These are phyloP conservation scores for Microdochium nivale DNA, from an alignment of 2,329 filamentous ascomycete genomes.

Conservation along the genomic window DNA sequence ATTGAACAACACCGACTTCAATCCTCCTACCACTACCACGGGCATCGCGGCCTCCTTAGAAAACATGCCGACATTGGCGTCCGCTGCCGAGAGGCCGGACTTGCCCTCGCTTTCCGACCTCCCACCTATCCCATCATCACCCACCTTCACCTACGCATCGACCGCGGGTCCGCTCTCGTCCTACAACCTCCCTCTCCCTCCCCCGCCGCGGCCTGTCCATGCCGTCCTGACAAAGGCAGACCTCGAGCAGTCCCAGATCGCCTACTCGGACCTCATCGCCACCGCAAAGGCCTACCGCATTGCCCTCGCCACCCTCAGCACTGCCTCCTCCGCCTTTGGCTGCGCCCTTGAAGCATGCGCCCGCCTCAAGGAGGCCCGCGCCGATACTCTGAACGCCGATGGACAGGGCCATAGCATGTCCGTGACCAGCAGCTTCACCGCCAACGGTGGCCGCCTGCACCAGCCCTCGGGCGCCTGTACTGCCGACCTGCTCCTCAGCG, in stretches of 20 bases:
- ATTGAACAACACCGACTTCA: too few relatives aligned
- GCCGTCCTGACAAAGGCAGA: constrained; percentile 55
- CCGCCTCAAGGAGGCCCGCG: constrained; percentile 58
- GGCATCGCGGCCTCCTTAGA: too few relatives aligned
- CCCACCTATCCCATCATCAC: constrained; percentile 53
- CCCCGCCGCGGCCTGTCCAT: constrained; percentile 47
- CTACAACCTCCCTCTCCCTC: constrained; percentile 52
- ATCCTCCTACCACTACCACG: too few relatives aligned
- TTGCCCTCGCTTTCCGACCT: constrained; percentile 37
- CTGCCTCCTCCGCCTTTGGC: constrained; percentile 54
- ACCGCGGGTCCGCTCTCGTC: constrained; percentile 51
- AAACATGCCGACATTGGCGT: neutral
- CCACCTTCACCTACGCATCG: constrained; percentile 54
- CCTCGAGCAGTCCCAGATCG: constrained; percentile 51
- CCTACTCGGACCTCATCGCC: constrained; percentile 53
- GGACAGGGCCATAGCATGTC: constrained; percentile 5
- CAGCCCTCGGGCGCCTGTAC: constrained; percentile 41
- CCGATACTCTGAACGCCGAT: constrained; percentile 36
- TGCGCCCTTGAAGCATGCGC: constrained; percentile 59
- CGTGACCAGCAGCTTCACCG: constrained; percentile 35
- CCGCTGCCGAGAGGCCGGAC: neutral
- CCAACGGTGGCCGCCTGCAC: constrained; percentile 6
- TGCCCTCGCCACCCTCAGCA: constrained; percentile 52
- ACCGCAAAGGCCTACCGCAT: constrained; percentile 56
- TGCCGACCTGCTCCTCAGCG: constrained; percentile 52